Percentiles rank a stretch among this genome's conserved stretches.
phyloP scores from a whole-genome alignment of 2,329 filamentous ascomycete genomes.

The Chalaropsis thielavioides region DNA sequence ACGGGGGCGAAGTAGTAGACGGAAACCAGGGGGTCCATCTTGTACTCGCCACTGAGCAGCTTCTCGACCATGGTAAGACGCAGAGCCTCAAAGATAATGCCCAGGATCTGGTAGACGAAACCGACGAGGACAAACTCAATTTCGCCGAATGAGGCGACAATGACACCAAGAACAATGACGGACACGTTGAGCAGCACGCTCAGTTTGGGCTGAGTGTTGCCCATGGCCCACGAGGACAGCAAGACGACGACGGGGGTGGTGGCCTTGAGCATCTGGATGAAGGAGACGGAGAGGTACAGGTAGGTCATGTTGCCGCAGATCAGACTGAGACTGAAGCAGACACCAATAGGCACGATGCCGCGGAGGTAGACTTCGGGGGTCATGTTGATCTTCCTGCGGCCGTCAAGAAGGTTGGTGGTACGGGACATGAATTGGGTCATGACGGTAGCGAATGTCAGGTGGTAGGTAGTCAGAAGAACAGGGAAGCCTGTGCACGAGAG shows the following conservation, averaged over 20 bases:
- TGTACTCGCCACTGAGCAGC: conserved; percentile 70
- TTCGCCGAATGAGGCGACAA: conserved; percentile 89
- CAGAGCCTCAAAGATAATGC: conserved; percentile 68
- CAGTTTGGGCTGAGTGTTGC: conserved; percentile 68
- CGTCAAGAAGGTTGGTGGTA: conserved; percentile 80
- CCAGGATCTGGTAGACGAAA: conserved; percentile 64
- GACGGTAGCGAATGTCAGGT: conserved; percentile 79
- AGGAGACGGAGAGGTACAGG: conserved; percentile 85
- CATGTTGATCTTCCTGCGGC: conserved; percentile 94
- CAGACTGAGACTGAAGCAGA: conserved; percentile 91
- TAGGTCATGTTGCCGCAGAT: conserved; percentile 96
- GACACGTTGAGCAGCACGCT: conserved; percentile 87
- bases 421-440: conserved; percentile 90
- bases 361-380: conserved; percentile 83
- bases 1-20: conserved; percentile 83
- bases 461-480: conserved; percentile 88
- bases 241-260: conserved; percentile 91
- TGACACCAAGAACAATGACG: conserved; percentile 83
- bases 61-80: conserved; percentile 75
- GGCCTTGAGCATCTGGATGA: conserved; percentile 99
- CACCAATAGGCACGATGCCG: conserved; percentile 83
- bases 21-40: conserved; percentile 82
- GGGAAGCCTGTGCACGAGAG: conserved; percentile 43
- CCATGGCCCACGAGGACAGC: conserved; percentile 74
- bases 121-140: conserved; percentile 78